phyloP scores from a whole-genome alignment of 1,284 basidiomycete species.

The Exsudoporus floridanus region DNA sequence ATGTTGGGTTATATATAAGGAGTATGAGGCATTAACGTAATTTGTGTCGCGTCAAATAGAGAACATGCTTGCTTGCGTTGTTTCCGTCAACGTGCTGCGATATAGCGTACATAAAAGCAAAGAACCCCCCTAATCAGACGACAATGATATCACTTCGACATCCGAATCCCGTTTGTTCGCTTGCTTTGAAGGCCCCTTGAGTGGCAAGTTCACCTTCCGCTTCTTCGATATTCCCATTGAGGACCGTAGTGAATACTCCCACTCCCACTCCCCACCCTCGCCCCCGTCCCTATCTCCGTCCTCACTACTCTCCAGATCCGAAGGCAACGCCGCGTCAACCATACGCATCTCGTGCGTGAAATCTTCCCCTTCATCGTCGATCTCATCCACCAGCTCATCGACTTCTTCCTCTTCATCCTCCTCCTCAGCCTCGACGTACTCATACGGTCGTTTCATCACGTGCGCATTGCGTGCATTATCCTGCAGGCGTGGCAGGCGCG shows the following conservation, averaged over 20 bases:
- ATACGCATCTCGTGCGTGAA: slow-evolving; percentile 25
- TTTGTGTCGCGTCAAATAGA: background rate
- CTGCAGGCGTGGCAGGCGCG: background rate
- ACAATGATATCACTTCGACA: slow-evolving; percentile 32
- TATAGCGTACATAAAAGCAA: background rate
- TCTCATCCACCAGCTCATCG: background rate
- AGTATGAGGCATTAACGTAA: too few relatives aligned
- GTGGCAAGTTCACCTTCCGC: slow-evolving; percentile 10
- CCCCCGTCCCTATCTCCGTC: slow-evolving; percentile 29
- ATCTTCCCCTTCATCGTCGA: slow-evolving; percentile 20
- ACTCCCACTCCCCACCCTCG: too few relatives aligned
- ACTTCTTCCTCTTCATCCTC: slow-evolving; percentile 1
- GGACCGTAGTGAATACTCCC: slow-evolving; percentile 28
- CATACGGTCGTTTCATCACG: slow-evolving; percentile 21
- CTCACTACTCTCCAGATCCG: slow-evolving; percentile 24
- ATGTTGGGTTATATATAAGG: background rate
- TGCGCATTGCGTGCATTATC: too few relatives aligned
- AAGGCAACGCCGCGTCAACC: slow-evolving; percentile 19
- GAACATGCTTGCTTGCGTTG: background rate
- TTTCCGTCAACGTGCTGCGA: background rate
- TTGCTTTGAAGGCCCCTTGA: background rate
- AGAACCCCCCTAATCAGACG: slow-evolving; percentile 25
- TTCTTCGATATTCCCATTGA: slow-evolving; percentile 14
- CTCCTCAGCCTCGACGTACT: slow-evolving; percentile 17
- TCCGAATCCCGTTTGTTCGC: slow-evolving; percentile 6